phyloP scores from a whole-genome alignment of 2,329 filamentous ascomycete species.

The Alternaria sp. region DNA sequence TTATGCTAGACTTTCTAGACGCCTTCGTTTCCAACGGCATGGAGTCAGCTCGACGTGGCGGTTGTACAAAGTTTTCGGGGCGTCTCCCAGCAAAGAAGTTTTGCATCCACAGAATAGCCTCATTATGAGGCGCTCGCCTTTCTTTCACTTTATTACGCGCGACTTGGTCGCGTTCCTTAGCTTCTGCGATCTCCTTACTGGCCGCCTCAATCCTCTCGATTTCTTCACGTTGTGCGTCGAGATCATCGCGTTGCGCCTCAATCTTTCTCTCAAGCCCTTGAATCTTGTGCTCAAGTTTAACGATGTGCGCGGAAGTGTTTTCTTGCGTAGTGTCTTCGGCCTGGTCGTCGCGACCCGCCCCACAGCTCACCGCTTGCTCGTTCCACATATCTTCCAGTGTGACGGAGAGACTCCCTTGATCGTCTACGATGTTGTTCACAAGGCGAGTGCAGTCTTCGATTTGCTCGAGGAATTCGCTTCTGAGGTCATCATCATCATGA shows the following conservation, averaged over 20 bases:
- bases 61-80: background rate
- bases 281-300: background rate
- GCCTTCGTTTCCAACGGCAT: background rate
- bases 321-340: background rate
- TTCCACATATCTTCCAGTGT: background rate
- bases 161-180: background rate
- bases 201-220: background rate
- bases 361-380: background rate
- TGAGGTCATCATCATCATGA: background rate
- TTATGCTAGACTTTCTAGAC: background rate
- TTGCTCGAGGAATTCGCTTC: background rate
- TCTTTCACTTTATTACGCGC: background rate
- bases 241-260: background rate
- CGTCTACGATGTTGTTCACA: background rate
- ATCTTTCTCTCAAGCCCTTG: background rate
- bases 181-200: background rate
- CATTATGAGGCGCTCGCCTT: background rate
- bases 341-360: background rate
- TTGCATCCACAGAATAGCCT: background rate
- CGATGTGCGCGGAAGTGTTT: background rate
- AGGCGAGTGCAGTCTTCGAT: background rate
- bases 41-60: background rate
- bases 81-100: background rate
- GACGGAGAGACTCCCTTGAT: background rate
- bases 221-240: background rate